Base-by-base conservation (phyloP, 2,329 filamentous ascomycete species). In the Phaeosphaeriaceae sp. region DNA sequence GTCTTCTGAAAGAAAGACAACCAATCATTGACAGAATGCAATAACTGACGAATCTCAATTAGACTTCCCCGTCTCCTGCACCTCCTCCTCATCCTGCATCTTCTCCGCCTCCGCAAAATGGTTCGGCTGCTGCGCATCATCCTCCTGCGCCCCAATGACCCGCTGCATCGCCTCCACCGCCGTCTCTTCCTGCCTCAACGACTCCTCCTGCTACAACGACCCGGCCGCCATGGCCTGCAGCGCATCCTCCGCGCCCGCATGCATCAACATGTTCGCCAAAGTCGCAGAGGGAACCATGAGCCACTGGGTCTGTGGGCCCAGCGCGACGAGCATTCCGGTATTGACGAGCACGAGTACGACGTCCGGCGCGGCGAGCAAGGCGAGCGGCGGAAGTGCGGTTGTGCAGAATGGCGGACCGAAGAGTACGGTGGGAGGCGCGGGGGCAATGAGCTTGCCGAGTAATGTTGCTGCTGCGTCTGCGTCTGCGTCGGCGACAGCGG, bases 81-180 rank as follows among this genome's bases (percentile, higher is more conserved):
- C 57, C 3, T 36, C 57, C 7, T 60, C 60, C 20, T 42, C 49
- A 31, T 44, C 41, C 22, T 67, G 65, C 55, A 48, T 54, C 31
- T 65, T 57, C 45, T 59, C 63, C n/a, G 41, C 58, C 11, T 21
- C 41, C 7, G 15, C 57, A 17, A 56, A 53, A 3, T 67, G 65
- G 65, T 65, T 67, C 44, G 65, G 65, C n/a, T 67, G 65, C 58
- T 67, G 65, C 51, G 53, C 56, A 7, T 59, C 51, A 11, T 51
- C 54, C 7, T 53, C 53, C 47, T 63, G 58, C 48, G 33, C 57
- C 24, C 41, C 60, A 6, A 56, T 56, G 36, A 66, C 63, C 1
- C 57, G 53, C 11, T 66, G 63, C 40, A 52, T 66, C n/a, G 58
- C 51, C 9, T 59, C 57, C 3, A 56, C 63, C 2, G 54, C 51